A percentile compares a stretch with the other conserved stretches of the same genome.
These are phyloP conservation scores for Penicillium maclennaniae DNA, from an alignment of 495 filamentous ascomycete genomes.

Conservation along the genomic window DNA sequence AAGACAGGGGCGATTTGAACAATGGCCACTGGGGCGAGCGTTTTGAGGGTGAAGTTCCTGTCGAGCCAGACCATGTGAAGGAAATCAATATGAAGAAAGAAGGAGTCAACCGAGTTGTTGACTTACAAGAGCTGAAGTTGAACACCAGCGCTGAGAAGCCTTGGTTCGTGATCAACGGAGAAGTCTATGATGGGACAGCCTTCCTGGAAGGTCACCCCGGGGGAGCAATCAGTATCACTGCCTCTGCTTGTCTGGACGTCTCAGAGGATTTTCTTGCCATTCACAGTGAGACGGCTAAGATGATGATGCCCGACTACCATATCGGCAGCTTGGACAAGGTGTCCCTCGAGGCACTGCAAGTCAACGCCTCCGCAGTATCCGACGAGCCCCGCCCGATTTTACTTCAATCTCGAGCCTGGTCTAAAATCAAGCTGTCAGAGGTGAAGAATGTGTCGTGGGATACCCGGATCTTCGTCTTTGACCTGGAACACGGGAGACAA, in stretches of 20 bases:
- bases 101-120: slow-evolving; percentile 57
- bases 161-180: slow-evolving; percentile 90
- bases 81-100: slow-evolving; percentile 82
- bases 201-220: slow-evolving; percentile 89
- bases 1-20: slow-evolving; percentile 75
- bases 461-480: slow-evolving; percentile 79
- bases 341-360: slow-evolving; percentile 50
- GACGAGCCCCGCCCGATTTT: slow-evolving; percentile 54
- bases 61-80: slow-evolving; percentile 43
- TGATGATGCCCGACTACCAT: slow-evolving; percentile 87
- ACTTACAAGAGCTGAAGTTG: slow-evolving; percentile 66
- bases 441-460: slow-evolving; percentile 73
- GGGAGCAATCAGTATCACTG: slow-evolving; percentile 81
- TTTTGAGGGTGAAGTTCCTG: slow-evolving; percentile 53
- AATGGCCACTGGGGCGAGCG: slow-evolving; percentile 89
- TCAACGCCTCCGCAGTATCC: slow-evolving; percentile 17
- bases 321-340: slow-evolving; percentile 69
- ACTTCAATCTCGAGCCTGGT: slow-evolving; percentile 70
- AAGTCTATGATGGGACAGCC: slow-evolving; percentile 85
- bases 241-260: slow-evolving; percentile 78
- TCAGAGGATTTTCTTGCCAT: slow-evolving; percentile 94
- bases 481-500: slow-evolving; percentile 69
- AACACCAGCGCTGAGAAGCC: slow-evolving; percentile 65
- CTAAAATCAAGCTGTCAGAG: slow-evolving; percentile 57
- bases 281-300: slow-evolving; percentile 88